Base-by-base conservation (phyloP, 495 filamentous ascomycete species). In the Xeromyces bisporus region DNA sequence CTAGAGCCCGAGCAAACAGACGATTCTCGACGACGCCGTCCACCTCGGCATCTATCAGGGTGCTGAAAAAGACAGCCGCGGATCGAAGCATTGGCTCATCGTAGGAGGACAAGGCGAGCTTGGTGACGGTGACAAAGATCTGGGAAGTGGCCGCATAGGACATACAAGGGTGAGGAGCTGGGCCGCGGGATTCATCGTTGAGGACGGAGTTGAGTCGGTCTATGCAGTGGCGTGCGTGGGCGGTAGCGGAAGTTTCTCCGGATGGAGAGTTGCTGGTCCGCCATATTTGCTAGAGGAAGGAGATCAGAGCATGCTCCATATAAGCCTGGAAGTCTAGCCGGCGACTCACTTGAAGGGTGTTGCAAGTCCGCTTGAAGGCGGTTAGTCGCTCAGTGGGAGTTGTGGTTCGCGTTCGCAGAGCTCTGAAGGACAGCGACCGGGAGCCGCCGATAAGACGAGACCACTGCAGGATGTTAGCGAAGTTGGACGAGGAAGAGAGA, bases 41-140 rank as follows among this genome's bases (percentile, higher is more conserved):
- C 48, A 93, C 84, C 50, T 94, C 87, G 47, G 82, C 86, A 42
- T 99, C 87, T 38, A 99, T 78, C 28, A 99, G 64, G 5, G 79
- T 82, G 26, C 77, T 78, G 55, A 93, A 93, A 40, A 92, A 69
- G 9, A 69, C 56, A 20, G 93, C 77, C n/a, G 77, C 78, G 39
- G 80, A 80, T 25, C 74, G 69, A 33, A 93, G 71, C 38, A 93
- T 69, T 44, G 61, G 72, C 36, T 87, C 81, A 47, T 84, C 75
- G 43, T 79, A 74, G 15, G 77, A 78, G 1, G 71, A 73, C 1
- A 77, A 67, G 3, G 83, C 85, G 33, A 94, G 78, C 51, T 87
- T 80, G 23, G 81, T 79, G 28, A 96, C 69, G 1, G 79, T 75
- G 8, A 81, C 72, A 48, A 86, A 96, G 28, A 94, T 73, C 47